Percentiles rank a stretch among this genome's conserved stretches.
Conservation (phyloP, 306 rosid species). For the Styphnolobium japonicum region DNA sequence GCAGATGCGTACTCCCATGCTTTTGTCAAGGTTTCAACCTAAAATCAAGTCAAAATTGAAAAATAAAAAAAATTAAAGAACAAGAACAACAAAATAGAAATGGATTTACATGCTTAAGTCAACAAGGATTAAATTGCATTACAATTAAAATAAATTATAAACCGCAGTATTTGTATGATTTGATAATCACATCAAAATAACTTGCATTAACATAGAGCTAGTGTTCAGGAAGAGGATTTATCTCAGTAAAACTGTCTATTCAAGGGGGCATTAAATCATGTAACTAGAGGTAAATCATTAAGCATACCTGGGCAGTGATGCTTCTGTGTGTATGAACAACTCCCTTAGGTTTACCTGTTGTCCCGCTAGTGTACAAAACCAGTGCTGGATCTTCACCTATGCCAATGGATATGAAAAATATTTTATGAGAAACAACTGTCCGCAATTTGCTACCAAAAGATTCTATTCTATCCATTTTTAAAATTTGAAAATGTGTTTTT, state of each 20-base stretch:
- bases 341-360: conserved; percentile 98
- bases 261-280: conserved; percentile 4
- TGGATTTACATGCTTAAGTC: background rate
- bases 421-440: conserved; percentile 17
- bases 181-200: background rate
- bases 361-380: conserved; percentile 88
- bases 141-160: conserved; percentile 9
- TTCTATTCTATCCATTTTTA: background rate
- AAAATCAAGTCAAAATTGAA: conserved; percentile 38
- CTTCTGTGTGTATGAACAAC: conserved; percentile 92
- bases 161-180: background rate
- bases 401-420: conserved; percentile 32
- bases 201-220: background rate
- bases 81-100: conserved; percentile 1
- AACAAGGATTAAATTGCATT: background rate
- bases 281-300: background rate
- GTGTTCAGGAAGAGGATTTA: conserved; percentile 7
- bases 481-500: conserved; percentile 11
- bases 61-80: background rate
- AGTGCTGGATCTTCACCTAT: conserved; percentile 90
- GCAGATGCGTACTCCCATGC: conserved; percentile 87
- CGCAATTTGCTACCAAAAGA: background rate
- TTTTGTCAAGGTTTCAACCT: conserved; percentile 82
- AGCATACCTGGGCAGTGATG: conserved; percentile 74
- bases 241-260: conserved; percentile 1